Evolutionary conservation across 768 basidiomycete genomes (phyloP).

Genomic region (Suillus discolor): DNA sequence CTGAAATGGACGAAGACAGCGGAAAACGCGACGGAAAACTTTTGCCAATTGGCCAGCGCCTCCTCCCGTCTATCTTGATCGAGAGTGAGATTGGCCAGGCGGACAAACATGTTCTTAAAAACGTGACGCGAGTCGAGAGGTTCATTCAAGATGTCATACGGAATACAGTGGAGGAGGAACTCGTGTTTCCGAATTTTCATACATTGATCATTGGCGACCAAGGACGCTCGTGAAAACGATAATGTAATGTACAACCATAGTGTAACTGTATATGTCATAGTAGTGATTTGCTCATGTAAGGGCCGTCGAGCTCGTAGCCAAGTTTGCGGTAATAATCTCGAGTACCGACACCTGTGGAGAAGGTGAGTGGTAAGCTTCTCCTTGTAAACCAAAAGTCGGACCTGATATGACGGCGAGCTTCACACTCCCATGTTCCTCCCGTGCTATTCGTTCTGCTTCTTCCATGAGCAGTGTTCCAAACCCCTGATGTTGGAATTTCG

Average conservation of each 20-base stretch:
- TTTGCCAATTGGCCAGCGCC: constrained; percentile 76
- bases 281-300: constrained; percentile 94
- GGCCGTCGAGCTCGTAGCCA: constrained; percentile 93
- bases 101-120: constrained; percentile 94
- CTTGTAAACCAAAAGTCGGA: constrained; percentile 33
- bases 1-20: constrained; percentile 65
- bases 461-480: constrained; percentile 99
- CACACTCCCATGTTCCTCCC: constrained; percentile 94
- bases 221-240: constrained; percentile 11
- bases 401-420: constrained; percentile 98
- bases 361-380: constrained; percentile 9
- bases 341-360: constrained; percentile 80
- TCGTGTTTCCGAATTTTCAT: constrained; percentile 96
- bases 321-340: constrained; percentile 95
- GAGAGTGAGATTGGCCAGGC: constrained; percentile 97
- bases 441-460: constrained; percentile 96
- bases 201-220: constrained; percentile 62
- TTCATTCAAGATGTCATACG: constrained; percentile 96
- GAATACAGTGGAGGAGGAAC: constrained; percentile 93
- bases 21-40: constrained; percentile 59
- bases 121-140: constrained; percentile 91
- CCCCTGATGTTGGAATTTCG: constrained; percentile 97
- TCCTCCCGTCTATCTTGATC: constrained; percentile 86
- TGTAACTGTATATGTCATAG: constrained; percentile 32
- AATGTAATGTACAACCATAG: constrained; percentile 10